Base-by-base conservation (phyloP, 129 eudicot genomes). In the Flaveria brownii region DNA sequence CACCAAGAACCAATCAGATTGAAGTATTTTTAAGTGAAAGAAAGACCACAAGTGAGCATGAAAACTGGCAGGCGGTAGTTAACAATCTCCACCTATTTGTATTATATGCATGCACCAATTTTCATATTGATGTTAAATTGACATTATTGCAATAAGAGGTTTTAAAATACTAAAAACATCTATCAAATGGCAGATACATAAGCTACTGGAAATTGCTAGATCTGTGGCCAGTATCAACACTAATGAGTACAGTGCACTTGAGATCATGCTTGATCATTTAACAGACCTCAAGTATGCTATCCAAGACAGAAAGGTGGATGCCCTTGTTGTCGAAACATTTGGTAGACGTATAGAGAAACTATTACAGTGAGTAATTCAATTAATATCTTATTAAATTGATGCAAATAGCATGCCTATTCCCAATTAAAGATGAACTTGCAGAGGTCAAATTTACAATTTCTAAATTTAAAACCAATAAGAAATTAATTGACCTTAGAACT, bases 341-440 rank as follows among this genome's bases (percentile, higher is more conserved):
- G 99, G 99, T 76, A 88, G 97, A 83, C 96, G 99, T 78, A 95
- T 89, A 79, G 99, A 95, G 86, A 95, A 88, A 81, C 76, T 95
- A 80, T 75, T 95, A 81, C 97, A 95, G 97, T 91, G 79, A 89
- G 97, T 89, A 42, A 52, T 54, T 28, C 46, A 72, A 39, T 50
- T 66, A 20, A 30, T 62, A 62, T 72, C 72, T 79, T 72, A 12
- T 59, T 45, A 12, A 39, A 9, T 45, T 41, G 30, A 55, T 25
- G 78, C 62, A 46, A 60, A 70, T 30, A 28, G 51, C 73, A 25
- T 46, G 4, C 41, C 8, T 67, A 41, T 65, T 33, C 72, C 65
- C 69, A 50, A 65, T 65, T 51, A 50, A 41, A 76, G 65, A 51
- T 50, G 71, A 60, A 49, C 63, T 45, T 52, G 22, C 43, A 52